Percentiles rank a stretch among this genome's conserved stretches.
Evolutionary conservation across 2,329 filamentous ascomycete genomes (phyloP).

Genomic region (Myriosclerotinia duriaeana): DNA sequence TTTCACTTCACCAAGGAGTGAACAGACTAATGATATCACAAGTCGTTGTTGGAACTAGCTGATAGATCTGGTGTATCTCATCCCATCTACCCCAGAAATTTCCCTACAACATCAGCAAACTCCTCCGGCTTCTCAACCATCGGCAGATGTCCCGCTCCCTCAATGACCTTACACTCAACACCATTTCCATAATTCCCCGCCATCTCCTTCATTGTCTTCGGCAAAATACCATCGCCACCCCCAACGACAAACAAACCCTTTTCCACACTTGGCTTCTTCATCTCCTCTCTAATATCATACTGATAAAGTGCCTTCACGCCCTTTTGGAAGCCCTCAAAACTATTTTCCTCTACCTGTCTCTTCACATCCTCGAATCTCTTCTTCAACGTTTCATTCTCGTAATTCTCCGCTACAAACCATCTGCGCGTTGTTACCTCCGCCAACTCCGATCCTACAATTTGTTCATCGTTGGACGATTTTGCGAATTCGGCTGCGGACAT

Average conservation of each 20-base stretch:
- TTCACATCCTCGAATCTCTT: slow-evolving; percentile 57
- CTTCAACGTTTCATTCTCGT: slow-evolving; percentile 52
- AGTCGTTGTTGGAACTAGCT: neutral
- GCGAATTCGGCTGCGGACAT: slow-evolving; percentile 59
- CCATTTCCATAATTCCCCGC: slow-evolving; percentile 56
- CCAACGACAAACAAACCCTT: slow-evolving; percentile 71
- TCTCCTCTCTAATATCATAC: slow-evolving; percentile 62
- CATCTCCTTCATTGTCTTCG: slow-evolving; percentile 78
- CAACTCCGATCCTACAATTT: slow-evolving; percentile 62
- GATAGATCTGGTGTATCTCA: neutral
- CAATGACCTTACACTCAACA: slow-evolving; percentile 62
- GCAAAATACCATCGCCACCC: slow-evolving; percentile 70
- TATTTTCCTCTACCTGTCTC: slow-evolving; percentile 68
- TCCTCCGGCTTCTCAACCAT: slow-evolving; percentile 74
- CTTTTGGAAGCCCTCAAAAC: slow-evolving; percentile 66
- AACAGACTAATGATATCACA: neutral
- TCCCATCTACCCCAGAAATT: slow-evolving; percentile 48
- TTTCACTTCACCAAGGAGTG: too few relatives aligned
- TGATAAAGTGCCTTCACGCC: slow-evolving; percentile 69
- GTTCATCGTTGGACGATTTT: slow-evolving; percentile 41
- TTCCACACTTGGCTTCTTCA: slow-evolving; percentile 50
- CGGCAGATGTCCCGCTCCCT: slow-evolving; percentile 74
- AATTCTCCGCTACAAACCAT: slow-evolving; percentile 68
- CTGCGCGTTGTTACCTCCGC: slow-evolving; percentile 69
- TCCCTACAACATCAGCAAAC: slow-evolving; percentile 63